phyloP scores from a whole-genome alignment of 2,329 filamentous ascomycete species.

The Fusarium udum region DNA sequence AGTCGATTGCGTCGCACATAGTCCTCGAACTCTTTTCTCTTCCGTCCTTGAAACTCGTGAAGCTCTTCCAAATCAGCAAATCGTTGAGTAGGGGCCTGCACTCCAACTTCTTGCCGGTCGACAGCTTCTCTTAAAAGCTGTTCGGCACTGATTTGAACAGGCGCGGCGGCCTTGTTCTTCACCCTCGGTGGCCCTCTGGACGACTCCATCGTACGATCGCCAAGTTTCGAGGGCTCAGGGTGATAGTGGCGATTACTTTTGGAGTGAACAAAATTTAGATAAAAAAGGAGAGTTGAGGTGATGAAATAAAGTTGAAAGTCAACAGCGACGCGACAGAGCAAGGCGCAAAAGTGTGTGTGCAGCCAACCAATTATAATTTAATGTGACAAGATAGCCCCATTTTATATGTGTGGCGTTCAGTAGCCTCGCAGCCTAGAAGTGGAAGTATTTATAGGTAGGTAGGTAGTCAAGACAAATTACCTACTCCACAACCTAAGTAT shows the following conservation, averaged over 20 bases:
- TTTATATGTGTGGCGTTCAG: slow-evolving; percentile 30
- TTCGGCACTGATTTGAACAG: slow-evolving; percentile 91
- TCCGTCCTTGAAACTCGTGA: slow-evolving; percentile 95
- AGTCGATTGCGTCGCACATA: slow-evolving; percentile 95
- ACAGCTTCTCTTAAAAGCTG: slow-evolving; percentile 97
- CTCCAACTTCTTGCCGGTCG: slow-evolving; percentile 87
- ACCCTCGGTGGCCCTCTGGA: slow-evolving; percentile 92
- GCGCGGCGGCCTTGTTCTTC: slow-evolving; percentile 97
- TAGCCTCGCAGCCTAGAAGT: slow-evolving; percentile 43
- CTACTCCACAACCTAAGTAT: neutral
- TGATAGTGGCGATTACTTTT: neutral
- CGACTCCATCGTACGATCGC: slow-evolving; percentile 77
- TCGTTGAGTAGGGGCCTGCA: slow-evolving; percentile 91
- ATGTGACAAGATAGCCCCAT: neutral
- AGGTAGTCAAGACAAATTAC: slow-evolving; percentile 17
- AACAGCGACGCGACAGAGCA: slow-evolving; percentile 37
- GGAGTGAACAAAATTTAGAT: neutral
- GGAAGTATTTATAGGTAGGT: slow-evolving; percentile 36
- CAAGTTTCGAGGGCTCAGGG: neutral
- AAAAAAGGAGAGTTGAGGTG: neutral
- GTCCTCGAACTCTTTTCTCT: slow-evolving; percentile 96
- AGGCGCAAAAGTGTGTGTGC: slow-evolving; percentile 41
- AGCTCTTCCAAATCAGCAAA: slow-evolving; percentile 98
- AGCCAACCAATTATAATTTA: slow-evolving; percentile 22
- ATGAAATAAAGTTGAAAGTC: slow-evolving; percentile 23